Evolutionary conservation across 176 grass and related monocot species (phyloP), one percentile per base, ranked within the genome.

Genomic region (Carex scoparia): DNA sequence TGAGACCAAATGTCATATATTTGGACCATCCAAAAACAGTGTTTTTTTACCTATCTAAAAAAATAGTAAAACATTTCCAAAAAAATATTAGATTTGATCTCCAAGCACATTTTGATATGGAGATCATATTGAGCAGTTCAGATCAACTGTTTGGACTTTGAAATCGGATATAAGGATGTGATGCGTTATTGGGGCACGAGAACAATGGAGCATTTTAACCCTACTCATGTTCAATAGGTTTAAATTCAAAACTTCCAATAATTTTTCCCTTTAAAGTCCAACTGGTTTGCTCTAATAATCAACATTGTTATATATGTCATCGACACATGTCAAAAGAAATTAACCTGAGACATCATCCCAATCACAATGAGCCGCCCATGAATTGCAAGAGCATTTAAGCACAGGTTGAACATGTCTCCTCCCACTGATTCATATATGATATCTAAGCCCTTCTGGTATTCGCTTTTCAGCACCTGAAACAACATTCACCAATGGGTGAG

Each of bases 341-440:
- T 2, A 91, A 95, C 93, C 95, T 98, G 95, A 87, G 95, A 98
- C 27, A 98, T 94, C 96, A 99, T 99, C 58, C 96, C 96, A 48
- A 99, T 99, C 79, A 99, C 87, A 89, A 99, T 82, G 56, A 99
- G 91, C 42, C 68, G 88, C 59, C 96, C 96, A 86, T 94, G 84
- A 77, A 99, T 70, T 89, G 91, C 87, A 38, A 99, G 85, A 69
- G 96, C 96, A 92, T 99, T 99, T 87, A 95, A 89, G 79, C 88
- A 99, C 51, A 87, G 40, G 81, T 94, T 81, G 84, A 99, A 99
- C 96, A 99, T 99, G 69, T 94, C 90, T 85, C 96, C 96, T 76
- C 96, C 96, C 23, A 99, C 93, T 68, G 96, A 99, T 95, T 99
- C 96, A 91, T 99, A 99, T 87, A 95, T 81, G 32, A 99, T 85